phyloP scores from a whole-genome alignment of 352 stramenopile species.

The Pythium angustatum region DNA sequence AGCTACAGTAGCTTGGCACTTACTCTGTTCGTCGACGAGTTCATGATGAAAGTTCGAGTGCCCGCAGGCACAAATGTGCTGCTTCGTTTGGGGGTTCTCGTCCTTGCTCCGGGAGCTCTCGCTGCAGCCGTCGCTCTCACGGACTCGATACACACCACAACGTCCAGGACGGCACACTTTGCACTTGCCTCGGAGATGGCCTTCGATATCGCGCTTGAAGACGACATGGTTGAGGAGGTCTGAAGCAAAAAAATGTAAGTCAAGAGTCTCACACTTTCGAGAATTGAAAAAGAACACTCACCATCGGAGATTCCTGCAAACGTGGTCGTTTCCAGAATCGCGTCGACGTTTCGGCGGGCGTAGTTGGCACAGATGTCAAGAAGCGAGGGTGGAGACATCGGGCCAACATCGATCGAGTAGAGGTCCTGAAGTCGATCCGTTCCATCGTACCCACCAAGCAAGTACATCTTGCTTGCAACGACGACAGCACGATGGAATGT shows the following conservation, averaged over 20 bases:
- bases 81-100: conserved; percentile 30
- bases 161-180: conserved; percentile 67
- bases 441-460: conserved; percentile 86
- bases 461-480: conserved; percentile 81
- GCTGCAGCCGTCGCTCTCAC: conserved; percentile 31
- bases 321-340: conserved; percentile 61
- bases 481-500: conserved; percentile 88
- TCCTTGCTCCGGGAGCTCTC: conserved; percentile 26
- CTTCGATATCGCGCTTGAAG: conserved; percentile 73
- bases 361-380: conserved; percentile 75
- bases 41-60: conserved; percentile 80
- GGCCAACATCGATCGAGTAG: conserved; percentile 84
- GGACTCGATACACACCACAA: conserved; percentile 69
- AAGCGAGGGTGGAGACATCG: conserved; percentile 66
- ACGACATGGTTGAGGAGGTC: conserved; percentile 78
- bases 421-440: conserved; percentile 83
- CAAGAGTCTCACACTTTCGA: no score
- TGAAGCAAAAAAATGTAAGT: conserved; percentile 23
- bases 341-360: conserved; percentile 63
- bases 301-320: conserved; percentile 76
- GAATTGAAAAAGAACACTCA: no score
- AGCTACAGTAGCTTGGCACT: conserved; percentile 16
- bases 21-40: conserved; percentile 74
- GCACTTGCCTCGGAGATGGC: conserved; percentile 67
- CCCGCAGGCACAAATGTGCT: conserved; percentile 60